These are phyloP conservation scores for Trifolium subterraneum DNA, from an alignment of 306 rosid species.

Conservation along the genomic window DNA sequence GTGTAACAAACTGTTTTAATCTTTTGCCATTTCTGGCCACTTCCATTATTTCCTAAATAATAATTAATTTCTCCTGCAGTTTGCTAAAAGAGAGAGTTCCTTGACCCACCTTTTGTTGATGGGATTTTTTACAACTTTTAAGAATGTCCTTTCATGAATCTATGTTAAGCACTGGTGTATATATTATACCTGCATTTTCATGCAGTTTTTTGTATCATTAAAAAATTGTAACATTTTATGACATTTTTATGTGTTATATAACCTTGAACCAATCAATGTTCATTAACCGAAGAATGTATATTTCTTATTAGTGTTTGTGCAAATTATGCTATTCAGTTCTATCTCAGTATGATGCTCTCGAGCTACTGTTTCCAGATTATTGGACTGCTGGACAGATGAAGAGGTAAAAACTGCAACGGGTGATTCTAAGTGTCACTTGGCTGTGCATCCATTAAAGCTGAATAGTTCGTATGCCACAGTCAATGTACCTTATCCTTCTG, in stretches of 20 bases:
- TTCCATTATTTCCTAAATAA: constrained; percentile 12
- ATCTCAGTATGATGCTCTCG: constrained; percentile 32
- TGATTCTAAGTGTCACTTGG: constrained; percentile 56
- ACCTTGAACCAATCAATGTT: constrained; percentile 1
- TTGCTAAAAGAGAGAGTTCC: background rate
- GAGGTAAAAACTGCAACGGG: constrained; percentile 78
- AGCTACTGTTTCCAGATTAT: constrained; percentile 56
- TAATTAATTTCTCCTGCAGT: constrained; percentile 22
- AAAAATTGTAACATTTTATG: constrained; percentile 12
- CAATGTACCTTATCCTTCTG: constrained; percentile 51
- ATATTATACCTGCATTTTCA: constrained; percentile 30
- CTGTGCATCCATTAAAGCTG: constrained; percentile 74
- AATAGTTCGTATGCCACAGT: constrained; percentile 77
- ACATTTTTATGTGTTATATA: background rate
- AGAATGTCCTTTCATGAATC: constrained; percentile 16
- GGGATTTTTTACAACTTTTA: constrained; percentile 13
- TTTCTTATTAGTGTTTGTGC: constrained; percentile 17
- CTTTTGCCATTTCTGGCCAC: constrained; percentile 3
- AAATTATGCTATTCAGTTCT: constrained; percentile 23
- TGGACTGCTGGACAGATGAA: constrained; percentile 68
- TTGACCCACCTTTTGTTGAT: background rate
- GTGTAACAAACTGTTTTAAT: background rate
- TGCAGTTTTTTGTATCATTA: constrained; percentile 32
- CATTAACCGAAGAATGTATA: constrained; percentile 13
- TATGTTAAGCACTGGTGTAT: constrained; percentile 12